Conservation (phyloP, 805 yeast genomes). For the Schizosaccharomyces japonicus region DNA sequence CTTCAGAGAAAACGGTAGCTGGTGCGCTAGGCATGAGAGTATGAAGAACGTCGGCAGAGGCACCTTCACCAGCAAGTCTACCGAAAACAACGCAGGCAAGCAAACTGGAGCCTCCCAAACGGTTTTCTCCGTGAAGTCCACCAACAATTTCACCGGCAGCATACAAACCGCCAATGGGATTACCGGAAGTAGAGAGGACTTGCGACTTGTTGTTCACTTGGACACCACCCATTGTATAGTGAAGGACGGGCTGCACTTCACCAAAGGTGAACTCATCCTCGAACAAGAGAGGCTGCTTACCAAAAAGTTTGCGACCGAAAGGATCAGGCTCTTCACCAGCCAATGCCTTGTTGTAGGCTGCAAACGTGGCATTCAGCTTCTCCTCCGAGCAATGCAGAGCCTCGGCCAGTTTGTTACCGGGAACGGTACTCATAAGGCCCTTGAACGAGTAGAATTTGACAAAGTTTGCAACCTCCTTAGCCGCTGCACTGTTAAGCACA, state of each 20-base stretch:
- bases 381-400: constrained; percentile 19
- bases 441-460: constrained; percentile 33
- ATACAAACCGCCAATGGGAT: constrained; percentile 21
- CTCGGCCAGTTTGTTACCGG: constrained; percentile 20
- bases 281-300: constrained; percentile 23
- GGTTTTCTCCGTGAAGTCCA: constrained; percentile 33
- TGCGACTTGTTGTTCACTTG: constrained; percentile 26
- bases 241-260: constrained; percentile 32
- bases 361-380: constrained; percentile 18
- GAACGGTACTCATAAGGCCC: constrained; percentile 27
- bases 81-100: constrained; percentile 36
- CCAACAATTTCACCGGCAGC: constrained; percentile 40
- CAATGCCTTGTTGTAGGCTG: constrained; percentile 21
- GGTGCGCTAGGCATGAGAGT: constrained; percentile 14
- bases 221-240: constrained; percentile 49
- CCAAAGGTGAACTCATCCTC: constrained; percentile 26
- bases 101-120: constrained; percentile 32
- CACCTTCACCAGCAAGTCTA: constrained; percentile 21
- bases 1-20: constrained; percentile 12
- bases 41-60: constrained; percentile 17
- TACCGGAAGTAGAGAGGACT: constrained; percentile 15
- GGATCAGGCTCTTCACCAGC: constrained; percentile 18
- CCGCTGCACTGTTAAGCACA: constrained; percentile 26
- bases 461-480: constrained; percentile 24
- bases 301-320: constrained; percentile 27